Evolutionary conservation across 768 basidiomycete genomes (phyloP).

Genomic region (Trametes elegans): DNA sequence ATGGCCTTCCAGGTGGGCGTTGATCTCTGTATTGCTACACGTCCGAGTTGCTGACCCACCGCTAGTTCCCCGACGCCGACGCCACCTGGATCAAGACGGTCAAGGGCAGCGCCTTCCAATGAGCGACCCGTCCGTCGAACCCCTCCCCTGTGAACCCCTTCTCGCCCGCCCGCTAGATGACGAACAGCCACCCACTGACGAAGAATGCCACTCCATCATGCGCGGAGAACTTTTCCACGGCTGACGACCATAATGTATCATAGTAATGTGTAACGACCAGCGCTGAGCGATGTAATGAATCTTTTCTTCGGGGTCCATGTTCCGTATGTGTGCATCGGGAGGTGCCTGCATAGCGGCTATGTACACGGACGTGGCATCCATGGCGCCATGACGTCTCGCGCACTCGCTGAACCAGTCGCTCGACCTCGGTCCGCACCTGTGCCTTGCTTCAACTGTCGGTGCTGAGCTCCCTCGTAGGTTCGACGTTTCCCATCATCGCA

Average conservation of each 20-base stretch:
- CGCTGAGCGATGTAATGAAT: constrained; percentile 13
- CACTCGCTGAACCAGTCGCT: too few species aligned
- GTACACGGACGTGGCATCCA: too few species aligned
- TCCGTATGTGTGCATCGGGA: too few species aligned
- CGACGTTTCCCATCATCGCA: too few species aligned
- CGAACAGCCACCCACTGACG: background rate
- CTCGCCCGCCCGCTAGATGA: background rate
- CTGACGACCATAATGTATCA: background rate
- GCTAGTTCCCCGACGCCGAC: constrained; percentile 15
- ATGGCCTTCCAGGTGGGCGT: constrained; percentile 12
- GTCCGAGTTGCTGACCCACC: background rate
- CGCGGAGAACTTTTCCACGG: background rate
- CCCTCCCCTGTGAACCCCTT: background rate
- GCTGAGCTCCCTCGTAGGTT: too few species aligned
- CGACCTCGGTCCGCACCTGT: too few species aligned
- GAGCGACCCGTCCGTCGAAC: too few species aligned
- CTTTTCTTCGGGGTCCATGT: constrained; percentile 1
- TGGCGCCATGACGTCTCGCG: too few species aligned
- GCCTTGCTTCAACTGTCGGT: too few species aligned
- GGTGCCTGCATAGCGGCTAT: too few species aligned
- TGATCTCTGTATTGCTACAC: background rate
- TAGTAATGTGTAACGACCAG: constrained; percentile 4
- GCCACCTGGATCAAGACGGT: constrained; percentile 6
- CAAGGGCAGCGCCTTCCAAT: constrained; percentile 13
- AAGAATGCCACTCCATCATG: background rate